phyloP scores from a whole-genome alignment of 148 eudicot species.

The Pharnaceum exiguum region DNA sequence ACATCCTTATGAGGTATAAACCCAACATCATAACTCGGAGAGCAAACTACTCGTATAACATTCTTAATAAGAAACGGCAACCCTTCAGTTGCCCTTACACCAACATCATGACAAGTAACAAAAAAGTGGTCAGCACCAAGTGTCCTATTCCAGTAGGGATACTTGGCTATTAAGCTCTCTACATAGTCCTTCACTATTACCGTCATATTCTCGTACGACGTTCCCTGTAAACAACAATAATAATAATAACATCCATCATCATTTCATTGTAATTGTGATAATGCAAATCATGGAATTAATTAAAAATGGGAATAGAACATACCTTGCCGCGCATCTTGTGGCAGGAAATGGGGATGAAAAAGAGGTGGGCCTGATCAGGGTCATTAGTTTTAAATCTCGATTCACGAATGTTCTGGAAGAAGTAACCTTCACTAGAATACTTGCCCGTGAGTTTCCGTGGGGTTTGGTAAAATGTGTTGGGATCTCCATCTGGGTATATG shows the following conservation, averaged over 20 bases:
- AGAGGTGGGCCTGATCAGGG: conserved; percentile 73
- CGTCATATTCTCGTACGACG: conserved; percentile 90
- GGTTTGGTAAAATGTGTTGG: conserved; percentile 74
- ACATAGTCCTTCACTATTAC: conserved; percentile 74
- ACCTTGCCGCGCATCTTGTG: conserved; percentile 99
- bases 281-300: neutral
- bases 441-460: conserved; percentile 92
- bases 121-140: conserved; percentile 96
- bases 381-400: conserved; percentile 66
- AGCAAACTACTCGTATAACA: conserved; percentile 88
- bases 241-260: too few relatives aligned
- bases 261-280: neutral
- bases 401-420: conserved; percentile 91
- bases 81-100: conserved; percentile 94
- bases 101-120: conserved; percentile 95
- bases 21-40: conserved; percentile 86
- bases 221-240: conserved; percentile 62
- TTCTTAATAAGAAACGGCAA: conserved; percentile 73
- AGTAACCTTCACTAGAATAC: conserved; percentile 88
- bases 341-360: conserved; percentile 89
- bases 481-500: conserved; percentile 80
- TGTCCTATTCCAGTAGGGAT: conserved; percentile 93
- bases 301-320: neutral
- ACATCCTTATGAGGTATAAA: conserved; percentile 96
- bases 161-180: conserved; percentile 73